Evolutionary conservation across 2,329 filamentous ascomycete genomes (phyloP), one percentile per base, ranked within the genome.

Genomic region (Paraphaeosphaeria minitans): DNA sequence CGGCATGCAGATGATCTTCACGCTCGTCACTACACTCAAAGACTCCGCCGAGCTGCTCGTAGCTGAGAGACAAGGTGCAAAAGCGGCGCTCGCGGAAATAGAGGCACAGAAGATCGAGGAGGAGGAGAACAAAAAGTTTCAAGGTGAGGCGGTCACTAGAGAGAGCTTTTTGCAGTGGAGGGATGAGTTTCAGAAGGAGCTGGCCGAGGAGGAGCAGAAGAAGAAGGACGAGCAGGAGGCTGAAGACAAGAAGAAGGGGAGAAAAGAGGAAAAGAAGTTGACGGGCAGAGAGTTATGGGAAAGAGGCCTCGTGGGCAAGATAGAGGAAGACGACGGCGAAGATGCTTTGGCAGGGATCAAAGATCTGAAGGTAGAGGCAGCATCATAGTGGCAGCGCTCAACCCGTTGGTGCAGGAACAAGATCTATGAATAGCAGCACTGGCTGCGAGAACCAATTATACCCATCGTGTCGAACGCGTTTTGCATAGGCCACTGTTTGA

Each of bases 1-100:
- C 59, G 95, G 95, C 62, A 98, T 98, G 89, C 91, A 93, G 56
- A 99, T 99, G 95, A 82, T 99, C 1, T 99, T 98, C 78, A 92
- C 94, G 0, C 81, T 99, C 24, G 90, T 96, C 55, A 92, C 90
- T 14, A 87, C 90, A 0, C 80, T 99, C 60, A 98, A 97, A 75
- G 95, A 99, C 59, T 84, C 86, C 53, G 94, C 93, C n/a, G 95
- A 99, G 80, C 84, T 88, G 67, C 84, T 99, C 58, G 87, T 98
- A 66, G 79, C 84, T 16, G 87, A 92, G 62, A 88, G 95, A 47
- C 86, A 88, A 70, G 86, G 87, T 58, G 89, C 83, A 9, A 85
- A 83, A 16, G 79, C 86, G 66, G 83, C 81, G 1, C 68, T 79
- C 52, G 79, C 78, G 52, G 85, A 87, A 50, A 72, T 81, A 51